Evolutionary conservation across 78 protist species (phyloP).

Genomic region (Goniomonas avonlea): DNA sequence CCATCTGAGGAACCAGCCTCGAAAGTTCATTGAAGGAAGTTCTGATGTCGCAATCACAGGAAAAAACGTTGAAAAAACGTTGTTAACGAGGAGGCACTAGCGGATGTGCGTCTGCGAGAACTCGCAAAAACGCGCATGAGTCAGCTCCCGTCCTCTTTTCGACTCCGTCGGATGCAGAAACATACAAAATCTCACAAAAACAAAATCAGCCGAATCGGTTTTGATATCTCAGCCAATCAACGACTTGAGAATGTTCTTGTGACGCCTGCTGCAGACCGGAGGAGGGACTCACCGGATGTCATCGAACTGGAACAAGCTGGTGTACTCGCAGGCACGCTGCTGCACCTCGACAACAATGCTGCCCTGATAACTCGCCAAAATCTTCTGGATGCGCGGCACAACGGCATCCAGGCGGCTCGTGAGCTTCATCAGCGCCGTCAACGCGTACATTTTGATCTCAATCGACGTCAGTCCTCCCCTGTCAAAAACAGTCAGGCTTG

Average conservation of each 20-base stretch:
- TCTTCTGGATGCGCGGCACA: background rate
- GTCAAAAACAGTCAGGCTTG: conserved; percentile 29
- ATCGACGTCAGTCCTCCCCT: conserved; percentile 35
- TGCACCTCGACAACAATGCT: conserved; percentile 72
- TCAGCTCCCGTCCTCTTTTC: no score
- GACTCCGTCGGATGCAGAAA: no score
- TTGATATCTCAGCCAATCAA: background rate
- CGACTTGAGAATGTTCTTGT: background rate
- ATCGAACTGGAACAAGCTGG: conserved; percentile 42
- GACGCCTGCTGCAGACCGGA: background rate
- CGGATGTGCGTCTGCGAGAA: no score
- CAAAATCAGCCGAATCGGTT: no score
- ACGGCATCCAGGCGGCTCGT: conserved; percentile 45
- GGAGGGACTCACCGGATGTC: background rate
- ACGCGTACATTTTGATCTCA: conserved; percentile 51
- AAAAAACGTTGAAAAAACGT: no score
- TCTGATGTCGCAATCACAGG: no score
- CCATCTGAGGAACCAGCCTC: no score
- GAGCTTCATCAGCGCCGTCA: conserved; percentile 70
- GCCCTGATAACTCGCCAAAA: background rate
- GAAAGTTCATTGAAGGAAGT: no score
- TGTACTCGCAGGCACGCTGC: conserved; percentile 83
- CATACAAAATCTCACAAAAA: no score
- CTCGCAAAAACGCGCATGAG: no score
- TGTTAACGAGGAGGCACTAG: no score